phyloP scores from a whole-genome alignment of 352 stramenopile species.

The Globisporangium spinosum region DNA sequence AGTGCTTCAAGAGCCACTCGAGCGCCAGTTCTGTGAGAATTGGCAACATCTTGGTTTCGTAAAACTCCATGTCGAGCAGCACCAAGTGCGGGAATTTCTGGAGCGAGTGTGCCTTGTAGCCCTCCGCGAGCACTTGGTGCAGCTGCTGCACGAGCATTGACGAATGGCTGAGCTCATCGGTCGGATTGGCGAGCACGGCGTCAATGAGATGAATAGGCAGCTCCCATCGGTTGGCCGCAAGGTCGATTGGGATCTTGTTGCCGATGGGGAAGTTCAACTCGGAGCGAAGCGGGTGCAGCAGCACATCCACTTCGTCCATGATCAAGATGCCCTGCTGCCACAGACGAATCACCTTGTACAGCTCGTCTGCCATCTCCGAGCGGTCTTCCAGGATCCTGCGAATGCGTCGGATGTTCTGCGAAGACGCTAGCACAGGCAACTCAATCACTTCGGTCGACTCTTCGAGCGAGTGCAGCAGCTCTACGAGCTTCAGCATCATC shows the following conservation, averaged over 20 bases:
- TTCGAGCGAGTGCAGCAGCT: slow-evolving; percentile 90
- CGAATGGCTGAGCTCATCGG: slow-evolving; percentile 6
- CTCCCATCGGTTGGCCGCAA: slow-evolving; percentile 89
- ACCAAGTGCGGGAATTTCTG: slow-evolving; percentile 97
- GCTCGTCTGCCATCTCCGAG: slow-evolving; percentile 89
- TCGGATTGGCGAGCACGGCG: slow-evolving; percentile 78
- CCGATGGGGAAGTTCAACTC: slow-evolving; percentile 92
- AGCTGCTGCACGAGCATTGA: slow-evolving; percentile 49
- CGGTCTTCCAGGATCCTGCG: slow-evolving; percentile 67
- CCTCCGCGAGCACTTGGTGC: slow-evolving; percentile 89
- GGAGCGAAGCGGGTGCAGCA: slow-evolving; percentile 87
- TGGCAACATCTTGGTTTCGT: slow-evolving; percentile 91
- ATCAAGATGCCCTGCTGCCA: slow-evolving; percentile 93
- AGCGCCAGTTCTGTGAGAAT: slow-evolving; percentile 89
- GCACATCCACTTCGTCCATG: slow-evolving; percentile 92
- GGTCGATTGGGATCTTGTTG: slow-evolving; percentile 89
- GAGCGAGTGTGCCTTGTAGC: slow-evolving; percentile 91
- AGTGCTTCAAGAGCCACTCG: slow-evolving; percentile 80
- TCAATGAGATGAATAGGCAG: slow-evolving; percentile 93
- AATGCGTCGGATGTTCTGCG: slow-evolving; percentile 71
- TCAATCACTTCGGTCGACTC: slow-evolving; percentile 74
- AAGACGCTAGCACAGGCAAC: slow-evolving; percentile 48
- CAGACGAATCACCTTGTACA: slow-evolving; percentile 84
- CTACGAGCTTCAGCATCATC: slow-evolving; percentile 98
- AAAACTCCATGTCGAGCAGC: slow-evolving; percentile 96